Percentiles rank a stretch among this genome's conserved stretches.
phyloP scores from a whole-genome alignment of 2,329 filamentous ascomycete genomes.

The Colletotrichum kahawae region DNA sequence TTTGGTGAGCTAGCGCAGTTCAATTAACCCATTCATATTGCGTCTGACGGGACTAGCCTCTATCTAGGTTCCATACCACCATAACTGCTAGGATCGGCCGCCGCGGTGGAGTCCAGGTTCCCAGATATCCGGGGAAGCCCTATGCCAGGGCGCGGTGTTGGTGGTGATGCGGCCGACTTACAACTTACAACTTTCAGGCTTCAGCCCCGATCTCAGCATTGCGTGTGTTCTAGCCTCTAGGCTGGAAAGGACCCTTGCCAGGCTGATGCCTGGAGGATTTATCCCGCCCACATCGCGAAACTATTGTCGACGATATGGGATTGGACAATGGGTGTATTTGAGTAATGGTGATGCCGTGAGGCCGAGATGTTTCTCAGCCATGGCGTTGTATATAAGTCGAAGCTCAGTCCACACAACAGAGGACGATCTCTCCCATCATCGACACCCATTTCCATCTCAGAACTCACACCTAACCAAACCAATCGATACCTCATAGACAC shows the following conservation, averaged over 20 bases:
- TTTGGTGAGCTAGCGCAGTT: not conserved
- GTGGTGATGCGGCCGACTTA: not conserved
- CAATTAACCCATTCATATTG: not conserved
- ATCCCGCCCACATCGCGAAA: not conserved
- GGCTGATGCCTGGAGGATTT: not conserved
- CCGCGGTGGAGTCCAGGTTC: not conserved
- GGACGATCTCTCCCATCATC: not conserved
- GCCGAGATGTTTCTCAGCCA: not conserved
- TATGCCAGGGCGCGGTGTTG: not conserved
- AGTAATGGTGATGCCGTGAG: not conserved
- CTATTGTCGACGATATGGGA: not conserved
- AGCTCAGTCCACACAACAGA: not conserved
- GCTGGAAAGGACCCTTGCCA: not conserved
- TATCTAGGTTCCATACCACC: not conserved
- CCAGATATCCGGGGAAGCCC: not conserved
- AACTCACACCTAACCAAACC: accelerated
- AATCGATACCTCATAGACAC: not conserved
- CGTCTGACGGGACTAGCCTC: not conserved
- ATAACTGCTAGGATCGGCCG: not conserved
- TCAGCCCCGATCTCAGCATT: not conserved
- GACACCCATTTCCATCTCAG: not conserved
- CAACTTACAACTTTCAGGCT: not conserved
- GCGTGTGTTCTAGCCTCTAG: not conserved
- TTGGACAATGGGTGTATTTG: not conserved
- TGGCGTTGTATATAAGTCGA: not conserved